Base-by-base conservation (phyloP, 2,329 filamentous ascomycete genomes). In the Conoideocrella luteorostrata region DNA sequence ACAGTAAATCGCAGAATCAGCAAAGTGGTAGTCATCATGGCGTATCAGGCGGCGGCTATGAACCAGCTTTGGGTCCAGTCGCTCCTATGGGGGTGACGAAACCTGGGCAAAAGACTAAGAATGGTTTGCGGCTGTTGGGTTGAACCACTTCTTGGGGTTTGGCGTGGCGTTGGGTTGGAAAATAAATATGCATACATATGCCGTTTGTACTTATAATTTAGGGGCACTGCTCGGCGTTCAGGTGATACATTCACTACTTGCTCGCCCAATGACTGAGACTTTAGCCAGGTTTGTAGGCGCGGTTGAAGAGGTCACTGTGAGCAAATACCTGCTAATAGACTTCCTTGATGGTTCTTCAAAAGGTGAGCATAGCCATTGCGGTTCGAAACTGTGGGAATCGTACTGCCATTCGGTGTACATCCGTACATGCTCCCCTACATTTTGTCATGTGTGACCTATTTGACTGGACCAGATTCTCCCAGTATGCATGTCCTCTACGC, bases 71-170 rank as follows among this genome's bases (percentile, higher is more conserved):
- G 7, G 77, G 76, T 0, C 71, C 75, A 28, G 60, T 63, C 49
- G 61, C 59, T 12, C 71, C 71, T 10, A 68, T 65, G 15, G 80
- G 79, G 13, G 67, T 83, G 21, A 72, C 71, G 28, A 84, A 84
- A 64, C 71, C 77, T 1, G 78, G 79, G 2, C 74, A 78, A 54
- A 83, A 82, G 70, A 84, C 77, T n/a, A 82, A 82, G 67, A 78
- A 79, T 28, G 80, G 80, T 1, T 59, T 84, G 49, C 77, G 74
- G 52, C 59, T 84, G 42, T 62, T 84, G 37, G 80, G 80, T 44
- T 84, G 60, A 70, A 9, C 7, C 4, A 12, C 18, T 32, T 22
- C 12, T 11, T 18, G 12, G 12, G 17, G 20, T 17, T 15, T 41
- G 22, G 39, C 29, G n/a, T 26, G 11, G n/a, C n/a, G n/a, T n/a